Percentiles rank a stretch among this genome's conserved stretches.
Conservation (phyloP, 345 rosid species). For the Brassica incana region DNA sequence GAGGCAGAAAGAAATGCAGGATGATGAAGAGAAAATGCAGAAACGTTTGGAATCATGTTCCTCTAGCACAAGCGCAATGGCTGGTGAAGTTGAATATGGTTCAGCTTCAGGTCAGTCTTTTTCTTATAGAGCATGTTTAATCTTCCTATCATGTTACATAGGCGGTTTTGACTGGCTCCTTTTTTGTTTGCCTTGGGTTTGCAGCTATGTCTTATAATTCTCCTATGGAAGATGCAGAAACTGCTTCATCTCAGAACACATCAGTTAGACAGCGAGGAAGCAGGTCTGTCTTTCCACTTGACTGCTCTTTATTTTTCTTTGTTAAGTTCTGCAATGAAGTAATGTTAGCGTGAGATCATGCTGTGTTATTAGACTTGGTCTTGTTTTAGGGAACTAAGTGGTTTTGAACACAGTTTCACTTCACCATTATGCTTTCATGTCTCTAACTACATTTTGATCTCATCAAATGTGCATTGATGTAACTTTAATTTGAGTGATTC, state of each 20-base stretch:
- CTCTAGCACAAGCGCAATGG: constrained; percentile 49
- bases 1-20: constrained; percentile 82
- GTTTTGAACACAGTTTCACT: background rate
- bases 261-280: constrained; percentile 54
- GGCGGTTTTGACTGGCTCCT: background rate
- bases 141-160: background rate
- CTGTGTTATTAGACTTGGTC: background rate
- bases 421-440: background rate
- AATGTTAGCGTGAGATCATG: background rate
- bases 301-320: background rate
- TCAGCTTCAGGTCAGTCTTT: constrained; percentile 51
- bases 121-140: background rate
- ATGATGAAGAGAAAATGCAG: constrained; percentile 84
- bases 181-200: background rate
- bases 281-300: constrained; percentile 49
- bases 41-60: constrained; percentile 72
- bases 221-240: constrained; percentile 52
- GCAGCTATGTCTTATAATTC: constrained; percentile 57
- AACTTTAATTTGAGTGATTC: constrained; percentile 1
- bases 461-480: background rate
- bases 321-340: background rate
- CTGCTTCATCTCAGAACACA: constrained; percentile 46
- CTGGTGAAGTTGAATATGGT: constrained; percentile 58
- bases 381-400: background rate
- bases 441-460: background rate